phyloP scores from a whole-genome alignment of 192 early-diverging fungal species.

The Coemansia sp. region DNA sequence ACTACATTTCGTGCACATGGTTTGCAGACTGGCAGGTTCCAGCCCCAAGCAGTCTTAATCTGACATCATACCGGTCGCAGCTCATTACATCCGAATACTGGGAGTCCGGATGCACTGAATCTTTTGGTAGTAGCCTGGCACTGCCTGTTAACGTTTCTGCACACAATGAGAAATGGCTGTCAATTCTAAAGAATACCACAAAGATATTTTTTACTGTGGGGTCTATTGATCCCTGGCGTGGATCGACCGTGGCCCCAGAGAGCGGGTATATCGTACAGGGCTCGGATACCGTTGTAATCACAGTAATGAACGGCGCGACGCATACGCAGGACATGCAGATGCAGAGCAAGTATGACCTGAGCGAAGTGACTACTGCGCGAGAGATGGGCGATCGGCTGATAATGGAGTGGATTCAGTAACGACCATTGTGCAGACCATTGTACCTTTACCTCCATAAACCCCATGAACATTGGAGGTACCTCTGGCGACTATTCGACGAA shows the following conservation, averaged over 20 bases:
- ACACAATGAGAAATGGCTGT: slow-evolving; percentile 2
- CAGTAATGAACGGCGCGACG: slow-evolving; percentile 4
- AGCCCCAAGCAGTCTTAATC: neutral
- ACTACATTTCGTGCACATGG: slow-evolving; percentile 7
- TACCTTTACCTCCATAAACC: neutral
- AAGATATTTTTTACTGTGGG: slow-evolving; percentile 6
- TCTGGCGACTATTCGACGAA: neutral
- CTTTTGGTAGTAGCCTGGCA: neutral
- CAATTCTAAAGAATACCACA: slow-evolving; percentile 1
- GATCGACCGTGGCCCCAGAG: neutral
- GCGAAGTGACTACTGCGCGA: neutral
- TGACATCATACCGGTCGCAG: slow-evolving; percentile 6
- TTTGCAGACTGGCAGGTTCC: slow-evolving; percentile 10
- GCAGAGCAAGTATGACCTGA: neutral
- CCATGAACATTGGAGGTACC: neutral
- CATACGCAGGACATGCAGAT: slow-evolving; percentile 9
- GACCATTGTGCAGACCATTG: too few relatives aligned
- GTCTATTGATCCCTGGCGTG: slow-evolving; percentile 5
- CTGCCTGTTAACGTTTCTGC: slow-evolving; percentile 1
- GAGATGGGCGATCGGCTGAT: slow-evolving; percentile 4
- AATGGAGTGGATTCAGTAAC: neutral
- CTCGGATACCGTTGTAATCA: neutral
- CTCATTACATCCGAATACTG: neutral
- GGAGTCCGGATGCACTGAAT: neutral
- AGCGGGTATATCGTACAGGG: neutral